These are phyloP conservation scores for Fusarium virguliforme DNA, from an alignment of 2,329 filamentous ascomycete genomes.

Conservation along the genomic window DNA sequence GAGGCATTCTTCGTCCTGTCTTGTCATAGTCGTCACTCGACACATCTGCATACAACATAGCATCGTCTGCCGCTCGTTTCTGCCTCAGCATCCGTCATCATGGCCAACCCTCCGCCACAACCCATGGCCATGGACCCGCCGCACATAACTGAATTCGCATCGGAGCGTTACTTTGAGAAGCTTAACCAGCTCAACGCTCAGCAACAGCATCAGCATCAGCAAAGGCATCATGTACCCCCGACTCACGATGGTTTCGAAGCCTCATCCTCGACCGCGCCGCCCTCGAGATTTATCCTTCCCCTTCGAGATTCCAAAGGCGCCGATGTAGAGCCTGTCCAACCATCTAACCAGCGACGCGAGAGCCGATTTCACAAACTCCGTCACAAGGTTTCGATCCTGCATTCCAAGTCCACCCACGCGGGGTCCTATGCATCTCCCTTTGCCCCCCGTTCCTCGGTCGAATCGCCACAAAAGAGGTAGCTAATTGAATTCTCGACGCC, in stretches of 20 bases:
- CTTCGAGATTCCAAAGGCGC: slow-evolving; percentile 60
- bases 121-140: slow-evolving; percentile 71
- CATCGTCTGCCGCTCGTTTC: slow-evolving; percentile 43
- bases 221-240: slow-evolving; percentile 50
- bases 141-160: slow-evolving; percentile 78
- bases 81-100: slow-evolving; percentile 43
- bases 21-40: slow-evolving; percentile 19
- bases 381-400: slow-evolving; percentile 58
- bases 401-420: slow-evolving; percentile 53
- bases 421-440: slow-evolving; percentile 34
- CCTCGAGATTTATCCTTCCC: slow-evolving; percentile 67
- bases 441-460: slow-evolving; percentile 45
- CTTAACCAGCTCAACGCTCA: slow-evolving; percentile 69
- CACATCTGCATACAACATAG: slow-evolving; percentile 21
- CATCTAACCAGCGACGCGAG: slow-evolving; percentile 58
- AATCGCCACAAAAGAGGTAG: slow-evolving; percentile 57
- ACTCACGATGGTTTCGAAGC: slow-evolving; percentile 41
- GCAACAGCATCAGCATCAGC: slow-evolving; percentile 56
- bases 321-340: slow-evolving; percentile 53
- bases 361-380: slow-evolving; percentile 61
- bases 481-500: neutral
- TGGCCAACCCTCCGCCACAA: slow-evolving; percentile 55
- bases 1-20: slow-evolving; percentile 43
- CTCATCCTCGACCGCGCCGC: slow-evolving; percentile 48
- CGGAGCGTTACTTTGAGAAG: slow-evolving; percentile 76